These are phyloP conservation scores for Leccinum arenicola DNA, from an alignment of 768 basidiomycete species.

Conservation along the genomic window DNA sequence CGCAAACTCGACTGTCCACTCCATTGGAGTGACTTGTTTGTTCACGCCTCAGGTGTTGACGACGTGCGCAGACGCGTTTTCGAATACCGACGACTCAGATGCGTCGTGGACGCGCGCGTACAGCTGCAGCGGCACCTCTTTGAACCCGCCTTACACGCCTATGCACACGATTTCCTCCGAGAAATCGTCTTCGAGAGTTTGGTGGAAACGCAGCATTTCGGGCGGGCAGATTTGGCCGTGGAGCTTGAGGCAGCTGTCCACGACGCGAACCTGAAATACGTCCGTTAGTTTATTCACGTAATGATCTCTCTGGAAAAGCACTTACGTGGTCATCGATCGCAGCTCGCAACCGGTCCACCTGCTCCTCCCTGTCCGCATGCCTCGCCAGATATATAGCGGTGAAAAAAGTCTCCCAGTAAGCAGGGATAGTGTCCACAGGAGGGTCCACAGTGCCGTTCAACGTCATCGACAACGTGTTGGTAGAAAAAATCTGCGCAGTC, in stretches of 20 bases:
- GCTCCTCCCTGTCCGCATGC: constrained; percentile 66
- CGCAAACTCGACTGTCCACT: constrained; percentile 35
- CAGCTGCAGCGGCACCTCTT: constrained; percentile 41
- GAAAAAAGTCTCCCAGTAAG: constrained; percentile 78
- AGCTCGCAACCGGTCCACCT: constrained; percentile 66
- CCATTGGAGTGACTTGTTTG: constrained; percentile 9
- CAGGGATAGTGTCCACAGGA: constrained; percentile 65
- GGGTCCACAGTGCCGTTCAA: constrained; percentile 88
- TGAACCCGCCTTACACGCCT: constrained; percentile 53
- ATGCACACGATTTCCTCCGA: constrained; percentile 76
- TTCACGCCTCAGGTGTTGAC: constrained; percentile 19
- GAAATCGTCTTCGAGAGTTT: constrained; percentile 83
- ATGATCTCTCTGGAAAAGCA: background rate
- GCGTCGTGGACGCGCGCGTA: constrained; percentile 43
- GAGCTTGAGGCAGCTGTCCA: constrained; percentile 80
- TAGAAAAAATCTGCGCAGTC: constrained; percentile 67
- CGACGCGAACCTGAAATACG: constrained; percentile 59
- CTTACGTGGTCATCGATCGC: constrained; percentile 83
- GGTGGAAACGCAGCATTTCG: constrained; percentile 90
- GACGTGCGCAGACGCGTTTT: constrained; percentile 47
- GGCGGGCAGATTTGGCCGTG: constrained; percentile 80
- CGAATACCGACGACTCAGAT: constrained; percentile 40
- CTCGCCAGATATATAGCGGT: constrained; percentile 60
- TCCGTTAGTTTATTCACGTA: background rate
- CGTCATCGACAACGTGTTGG: constrained; percentile 81